These are phyloP conservation scores for Fusarium scirpi DNA, from an alignment of 2,329 filamentous ascomycete species.

Conservation along the genomic window DNA sequence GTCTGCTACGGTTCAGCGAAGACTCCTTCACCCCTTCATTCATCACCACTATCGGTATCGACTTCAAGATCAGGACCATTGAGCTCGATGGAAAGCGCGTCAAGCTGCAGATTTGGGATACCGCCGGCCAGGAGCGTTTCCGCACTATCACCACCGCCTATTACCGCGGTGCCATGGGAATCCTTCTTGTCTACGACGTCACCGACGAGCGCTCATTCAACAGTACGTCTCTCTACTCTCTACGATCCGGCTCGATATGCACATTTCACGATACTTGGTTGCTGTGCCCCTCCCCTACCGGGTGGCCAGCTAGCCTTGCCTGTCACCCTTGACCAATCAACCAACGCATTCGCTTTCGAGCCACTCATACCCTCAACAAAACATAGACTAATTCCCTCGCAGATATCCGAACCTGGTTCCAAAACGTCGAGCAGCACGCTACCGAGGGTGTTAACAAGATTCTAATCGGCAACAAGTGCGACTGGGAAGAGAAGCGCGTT, in stretches of 20 bases:
- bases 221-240: constrained; percentile 68
- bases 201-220: constrained; percentile 96
- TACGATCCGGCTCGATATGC: background rate
- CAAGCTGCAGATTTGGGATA: constrained; percentile 99
- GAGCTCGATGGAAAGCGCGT: constrained; percentile 98
- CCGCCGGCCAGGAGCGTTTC: constrained; percentile 97
- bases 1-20: constrained; percentile 94
- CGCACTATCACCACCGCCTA: constrained; percentile 99
- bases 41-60: constrained; percentile 99
- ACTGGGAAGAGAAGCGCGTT: constrained; percentile 99
- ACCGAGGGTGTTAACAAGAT: constrained; percentile 99
- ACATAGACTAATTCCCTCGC: constrained; percentile 34
- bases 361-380: constrained; percentile 17
- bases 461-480: constrained; percentile 99
- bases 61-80: constrained; percentile 99
- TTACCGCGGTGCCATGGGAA: constrained; percentile 98
- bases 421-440: constrained; percentile 97
- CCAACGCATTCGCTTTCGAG: constrained; percentile 2
- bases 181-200: constrained; percentile 97
- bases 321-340: constrained; percentile 11
- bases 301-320: background rate
- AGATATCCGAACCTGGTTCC: constrained; percentile 99
- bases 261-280: constrained; percentile 1
- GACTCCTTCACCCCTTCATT: constrained; percentile 98
- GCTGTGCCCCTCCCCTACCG: background rate